Percentiles rank a stretch among this genome's conserved stretches.
These are phyloP conservation scores for Fusarium anguioides DNA, from an alignment of 2,329 filamentous ascomycete genomes.

Conservation along the genomic window DNA sequence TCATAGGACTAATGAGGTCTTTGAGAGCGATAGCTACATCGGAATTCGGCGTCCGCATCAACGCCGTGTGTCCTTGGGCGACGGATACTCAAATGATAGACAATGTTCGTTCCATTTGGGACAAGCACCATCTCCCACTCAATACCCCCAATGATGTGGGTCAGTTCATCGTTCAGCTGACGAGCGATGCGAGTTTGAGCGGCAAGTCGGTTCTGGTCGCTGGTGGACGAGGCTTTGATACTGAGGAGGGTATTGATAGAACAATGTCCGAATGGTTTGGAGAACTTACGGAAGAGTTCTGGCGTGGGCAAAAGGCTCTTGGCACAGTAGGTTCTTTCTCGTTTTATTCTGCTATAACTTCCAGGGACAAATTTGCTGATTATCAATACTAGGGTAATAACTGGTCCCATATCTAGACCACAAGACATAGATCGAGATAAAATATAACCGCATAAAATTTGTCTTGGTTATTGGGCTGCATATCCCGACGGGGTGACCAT, in stretches of 20 bases:
- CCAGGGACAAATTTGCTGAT: rapidly evolving
- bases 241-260: background rate
- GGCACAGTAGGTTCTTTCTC: background rate
- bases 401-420: background rate
- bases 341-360: rapidly evolving
- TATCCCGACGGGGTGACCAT: background rate
- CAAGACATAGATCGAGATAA: background rate
- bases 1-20: background rate
- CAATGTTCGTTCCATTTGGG: background rate
- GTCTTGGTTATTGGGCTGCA: too few species aligned
- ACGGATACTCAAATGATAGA: slow-evolving; percentile 9
- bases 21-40: background rate
- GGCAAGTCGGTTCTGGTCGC: background rate
- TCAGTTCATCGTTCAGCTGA: background rate
- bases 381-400: background rate
- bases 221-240: background rate
- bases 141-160: background rate
- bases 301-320: background rate
- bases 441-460: background rate
- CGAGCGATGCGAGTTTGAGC: background rate
- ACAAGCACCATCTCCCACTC: background rate
- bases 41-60: background rate
- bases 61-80: background rate
- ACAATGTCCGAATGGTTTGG: slow-evolving; percentile 5
- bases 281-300: background rate